These are phyloP conservation scores for Claviceps purpurea DNA, from an alignment of 2,329 filamentous ascomycete genomes.

Conservation along the genomic window DNA sequence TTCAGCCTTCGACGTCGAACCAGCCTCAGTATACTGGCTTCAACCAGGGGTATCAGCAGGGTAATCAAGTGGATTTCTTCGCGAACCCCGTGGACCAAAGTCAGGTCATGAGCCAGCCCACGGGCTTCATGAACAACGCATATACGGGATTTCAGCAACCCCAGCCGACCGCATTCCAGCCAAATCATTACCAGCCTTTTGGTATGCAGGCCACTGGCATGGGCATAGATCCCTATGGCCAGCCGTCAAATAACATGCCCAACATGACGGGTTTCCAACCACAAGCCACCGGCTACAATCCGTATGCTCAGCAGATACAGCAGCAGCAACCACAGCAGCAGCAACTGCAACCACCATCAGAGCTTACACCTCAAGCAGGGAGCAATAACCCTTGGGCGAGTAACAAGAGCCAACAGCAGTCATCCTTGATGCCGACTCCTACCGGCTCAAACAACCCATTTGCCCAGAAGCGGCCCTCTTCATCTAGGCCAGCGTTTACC, in stretches of 20 bases:
- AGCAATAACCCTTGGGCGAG: slow-evolving; percentile 92
- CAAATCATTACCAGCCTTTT: slow-evolving; percentile 56
- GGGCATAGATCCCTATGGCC: slow-evolving; percentile 56
- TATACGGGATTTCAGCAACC: slow-evolving; percentile 40
- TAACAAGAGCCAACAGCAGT: slow-evolving; percentile 39
- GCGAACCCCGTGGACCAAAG: slow-evolving; percentile 77
- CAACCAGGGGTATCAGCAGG: slow-evolving; percentile 96
- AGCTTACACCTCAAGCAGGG: slow-evolving; percentile 56
- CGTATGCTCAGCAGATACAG: slow-evolving; percentile 33
- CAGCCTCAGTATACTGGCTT: slow-evolving; percentile 76
- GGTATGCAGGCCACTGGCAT: slow-evolving; percentile 47
- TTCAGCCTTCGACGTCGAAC: slow-evolving; percentile 25
- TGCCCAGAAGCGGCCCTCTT: slow-evolving; percentile 57
- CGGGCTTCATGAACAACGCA: slow-evolving; percentile 50
- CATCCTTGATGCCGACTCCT: slow-evolving; percentile 62
- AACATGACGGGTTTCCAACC: slow-evolving; percentile 32
- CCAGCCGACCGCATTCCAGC: slow-evolving; percentile 34
- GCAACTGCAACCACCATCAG: slow-evolving; percentile 23
- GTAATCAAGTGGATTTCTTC: slow-evolving; percentile 91
- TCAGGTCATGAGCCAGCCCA: slow-evolving; percentile 65
- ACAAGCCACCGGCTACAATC: slow-evolving; percentile 41
- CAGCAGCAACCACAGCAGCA: slow-evolving; percentile 24
- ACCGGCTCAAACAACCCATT: slow-evolving; percentile 99
- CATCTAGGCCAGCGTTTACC: slow-evolving; percentile 43
- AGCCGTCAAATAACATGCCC: slow-evolving; percentile 20